Evolutionary conservation across 2,329 filamentous ascomycete genomes (phyloP).

Genomic region (Fusarium dlaminii): DNA sequence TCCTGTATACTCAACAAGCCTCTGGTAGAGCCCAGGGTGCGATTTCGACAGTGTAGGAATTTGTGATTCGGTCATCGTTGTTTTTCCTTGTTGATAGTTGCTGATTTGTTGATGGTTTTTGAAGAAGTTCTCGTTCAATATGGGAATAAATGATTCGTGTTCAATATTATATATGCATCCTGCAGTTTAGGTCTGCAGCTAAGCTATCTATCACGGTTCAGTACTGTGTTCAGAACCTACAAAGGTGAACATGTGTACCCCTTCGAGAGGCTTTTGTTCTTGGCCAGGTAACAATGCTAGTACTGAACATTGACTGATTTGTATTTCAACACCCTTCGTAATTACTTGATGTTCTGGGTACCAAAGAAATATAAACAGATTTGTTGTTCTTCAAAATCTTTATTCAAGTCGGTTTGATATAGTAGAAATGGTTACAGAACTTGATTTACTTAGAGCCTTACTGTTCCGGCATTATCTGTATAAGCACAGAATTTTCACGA

Average conservation of each 20-base stretch:
- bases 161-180: background rate
- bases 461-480: no score
- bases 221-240: fast-evolving
- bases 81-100: fast-evolving
- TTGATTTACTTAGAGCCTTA: no score
- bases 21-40: background rate
- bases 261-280: background rate
- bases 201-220: fast-evolving
- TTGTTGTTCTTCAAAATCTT: background rate
- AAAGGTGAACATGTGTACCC: fast-evolving
- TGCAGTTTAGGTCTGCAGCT: background rate
- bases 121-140: fast-evolving
- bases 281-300: fast-evolving
- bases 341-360: fast-evolving
- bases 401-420: no score
- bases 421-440: no score
- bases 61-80: background rate
- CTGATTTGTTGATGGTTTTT: background rate
- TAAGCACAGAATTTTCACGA: no score
- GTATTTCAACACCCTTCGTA: background rate
- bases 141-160: fast-evolving
- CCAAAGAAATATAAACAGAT: background rate
- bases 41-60: background rate
- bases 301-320: background rate
- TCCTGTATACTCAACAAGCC: background rate